Percentiles rank a stretch among this genome's conserved stretches.
Conservation (phyloP, 2,329 filamentous ascomycete species). For the Cryphonectria radicalis region DNA sequence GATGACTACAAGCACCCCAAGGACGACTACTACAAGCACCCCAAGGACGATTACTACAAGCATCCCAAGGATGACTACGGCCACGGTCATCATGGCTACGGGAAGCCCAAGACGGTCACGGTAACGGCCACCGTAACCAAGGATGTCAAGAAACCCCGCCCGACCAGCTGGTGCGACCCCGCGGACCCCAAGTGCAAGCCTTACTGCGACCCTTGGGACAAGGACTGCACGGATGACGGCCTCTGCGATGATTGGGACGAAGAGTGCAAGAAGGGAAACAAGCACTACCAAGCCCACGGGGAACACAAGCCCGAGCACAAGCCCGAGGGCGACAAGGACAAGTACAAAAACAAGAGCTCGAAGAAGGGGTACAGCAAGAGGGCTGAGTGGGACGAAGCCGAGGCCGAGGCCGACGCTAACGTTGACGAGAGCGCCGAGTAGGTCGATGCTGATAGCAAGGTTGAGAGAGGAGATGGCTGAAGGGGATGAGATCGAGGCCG, state of each 20-base stretch:
- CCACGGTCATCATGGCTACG: neutral
- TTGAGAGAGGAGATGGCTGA: no score
- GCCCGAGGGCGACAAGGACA: neutral
- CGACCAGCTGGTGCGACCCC: neutral
- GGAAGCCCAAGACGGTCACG: neutral
- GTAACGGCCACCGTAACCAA: neutral
- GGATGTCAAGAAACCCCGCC: slow-evolving; percentile 4
- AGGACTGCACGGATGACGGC: slow-evolving; percentile 4
- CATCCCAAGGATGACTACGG: neutral
- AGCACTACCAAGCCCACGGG: neutral
- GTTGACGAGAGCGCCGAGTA: no score
- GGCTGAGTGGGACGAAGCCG: neutral
- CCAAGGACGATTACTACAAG: neutral
- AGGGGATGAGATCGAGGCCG: neutral
- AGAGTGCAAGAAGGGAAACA: slow-evolving; percentile 9
- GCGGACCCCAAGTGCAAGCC: slow-evolving; percentile 11
- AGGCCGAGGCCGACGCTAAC: no score
- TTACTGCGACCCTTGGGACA: slow-evolving; percentile 1
- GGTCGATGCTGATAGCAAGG: no score
- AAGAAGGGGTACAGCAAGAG: neutral
- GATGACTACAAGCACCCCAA: neutral
- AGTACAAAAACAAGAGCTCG: neutral
- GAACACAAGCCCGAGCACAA: neutral
- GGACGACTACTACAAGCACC: no score
- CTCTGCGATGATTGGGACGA: slow-evolving; percentile 5